A percentile compares a stretch with the other conserved stretches of the same genome.
Evolutionary conservation across 768 basidiomycete genomes (phyloP).

Genomic region (button mushroom (Agaricus bisporus)): DNA sequence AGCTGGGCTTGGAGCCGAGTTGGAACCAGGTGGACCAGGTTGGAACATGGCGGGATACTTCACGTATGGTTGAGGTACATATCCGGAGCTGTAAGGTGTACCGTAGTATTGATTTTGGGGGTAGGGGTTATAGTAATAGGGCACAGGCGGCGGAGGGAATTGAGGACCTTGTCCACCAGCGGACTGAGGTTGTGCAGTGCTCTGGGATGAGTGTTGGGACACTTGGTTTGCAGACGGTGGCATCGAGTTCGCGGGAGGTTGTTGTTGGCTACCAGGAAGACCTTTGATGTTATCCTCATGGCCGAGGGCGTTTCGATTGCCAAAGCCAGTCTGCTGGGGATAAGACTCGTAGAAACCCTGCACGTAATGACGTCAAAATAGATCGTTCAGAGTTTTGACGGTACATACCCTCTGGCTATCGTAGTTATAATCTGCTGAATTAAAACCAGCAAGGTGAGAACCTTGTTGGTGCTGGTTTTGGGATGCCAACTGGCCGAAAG

Average conservation of each 20-base stretch:
- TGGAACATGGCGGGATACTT: constrained; percentile 78
- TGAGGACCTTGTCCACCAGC: constrained; percentile 58
- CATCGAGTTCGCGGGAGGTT: constrained; percentile 36
- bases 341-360: constrained; percentile 80
- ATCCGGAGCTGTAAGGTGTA: constrained; percentile 54
- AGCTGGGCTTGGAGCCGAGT: constrained; percentile 56
- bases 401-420: constrained; percentile 59
- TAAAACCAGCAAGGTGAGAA: constrained; percentile 51
- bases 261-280: constrained; percentile 54
- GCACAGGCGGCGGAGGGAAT: constrained; percentile 58
- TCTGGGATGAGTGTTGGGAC: constrained; percentile 50
- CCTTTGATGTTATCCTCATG: constrained; percentile 72
- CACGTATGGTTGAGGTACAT: constrained; percentile 65
- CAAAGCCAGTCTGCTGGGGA: constrained; percentile 55
- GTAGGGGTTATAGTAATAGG: constrained; percentile 51
- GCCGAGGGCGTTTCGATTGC: constrained; percentile 54
- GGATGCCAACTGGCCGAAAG: constrained; percentile 56
- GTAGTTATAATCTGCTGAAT: constrained; percentile 63
- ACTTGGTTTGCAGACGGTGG: constrained; percentile 49
- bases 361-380: constrained; percentile 16
- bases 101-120: constrained; percentile 77
- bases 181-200: constrained; percentile 51
- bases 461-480: constrained; percentile 59
- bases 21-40: constrained; percentile 63
- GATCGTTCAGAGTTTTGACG: neutral